Conservation (phyloP, 208 protist species). For the Spongospora subterranea region DNA sequence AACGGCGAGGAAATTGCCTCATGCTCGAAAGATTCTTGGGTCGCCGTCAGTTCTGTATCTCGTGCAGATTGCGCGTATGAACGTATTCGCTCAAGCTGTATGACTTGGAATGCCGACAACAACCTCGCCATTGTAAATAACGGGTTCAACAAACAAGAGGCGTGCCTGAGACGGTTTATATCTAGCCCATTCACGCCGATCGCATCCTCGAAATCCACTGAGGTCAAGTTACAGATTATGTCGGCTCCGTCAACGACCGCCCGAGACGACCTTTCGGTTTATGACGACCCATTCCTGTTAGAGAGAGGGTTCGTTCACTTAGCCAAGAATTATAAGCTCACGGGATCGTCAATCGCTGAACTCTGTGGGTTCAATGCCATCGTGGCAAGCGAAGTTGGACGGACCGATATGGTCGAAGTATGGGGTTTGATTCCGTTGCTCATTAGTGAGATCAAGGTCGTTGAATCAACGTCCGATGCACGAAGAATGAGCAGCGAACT, state of each 20-base stretch:
- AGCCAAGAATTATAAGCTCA: not conserved
- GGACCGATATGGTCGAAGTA: not conserved
- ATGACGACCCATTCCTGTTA: not conserved
- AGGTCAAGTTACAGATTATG: not conserved
- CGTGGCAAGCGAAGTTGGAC: not conserved
- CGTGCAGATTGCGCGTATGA: slow-evolving; percentile 6
- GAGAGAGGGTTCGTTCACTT: not conserved
- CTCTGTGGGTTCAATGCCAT: not conserved
- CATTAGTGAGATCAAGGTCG: not conserved
- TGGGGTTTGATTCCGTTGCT: not conserved
- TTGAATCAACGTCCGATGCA: not conserved
- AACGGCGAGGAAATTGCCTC: not conserved
- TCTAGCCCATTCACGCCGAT: not conserved
- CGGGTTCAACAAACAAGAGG: not conserved
- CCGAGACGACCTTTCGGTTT: not conserved
- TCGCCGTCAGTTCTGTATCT: not conserved
- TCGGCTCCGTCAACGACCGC: no score
- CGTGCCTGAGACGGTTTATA: not conserved
- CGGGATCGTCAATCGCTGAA: not conserved
- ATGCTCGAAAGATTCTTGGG: slow-evolving; percentile 39
- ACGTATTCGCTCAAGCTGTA: not conserved
- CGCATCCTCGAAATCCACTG: not conserved
- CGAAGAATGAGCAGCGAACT: slow-evolving; percentile 6
- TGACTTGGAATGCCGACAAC: not conserved
- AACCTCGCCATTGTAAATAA: not conserved